These are phyloP conservation scores for Backusella liffmaniae DNA, from an alignment of 192 early-diverging fungal species.

Conservation along the genomic window DNA sequence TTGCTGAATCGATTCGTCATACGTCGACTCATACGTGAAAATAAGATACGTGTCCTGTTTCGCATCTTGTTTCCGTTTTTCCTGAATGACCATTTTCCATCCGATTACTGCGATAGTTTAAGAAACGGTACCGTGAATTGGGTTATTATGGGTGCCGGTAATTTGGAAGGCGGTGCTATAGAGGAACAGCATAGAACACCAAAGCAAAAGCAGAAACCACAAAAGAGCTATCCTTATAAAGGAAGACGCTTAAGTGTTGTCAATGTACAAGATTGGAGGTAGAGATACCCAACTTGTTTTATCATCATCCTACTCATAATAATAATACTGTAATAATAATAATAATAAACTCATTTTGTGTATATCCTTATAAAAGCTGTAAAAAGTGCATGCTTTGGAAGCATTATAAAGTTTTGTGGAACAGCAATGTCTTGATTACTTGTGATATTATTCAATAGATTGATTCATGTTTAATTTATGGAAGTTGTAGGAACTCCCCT, in stretches of 20 bases:
- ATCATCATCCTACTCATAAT: neutral
- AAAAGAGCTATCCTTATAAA: neutral
- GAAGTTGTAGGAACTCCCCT: neutral
- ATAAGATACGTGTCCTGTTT: slow-evolving; percentile 42
- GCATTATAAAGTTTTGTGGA: neutral
- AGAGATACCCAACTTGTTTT: neutral
- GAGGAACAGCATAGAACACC: neutral
- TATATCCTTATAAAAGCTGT: neutral
- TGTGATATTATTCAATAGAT: neutral
- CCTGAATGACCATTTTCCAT: slow-evolving; percentile 57
- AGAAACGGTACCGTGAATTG: slow-evolving; percentile 47
- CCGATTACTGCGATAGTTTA: slow-evolving; percentile 45
- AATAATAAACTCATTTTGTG: neutral
- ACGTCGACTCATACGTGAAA: slow-evolving; percentile 42
- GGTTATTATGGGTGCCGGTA: slow-evolving; percentile 36
- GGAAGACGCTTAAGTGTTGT: neutral
- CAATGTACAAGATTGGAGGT: neutral
- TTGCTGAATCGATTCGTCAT: slow-evolving; percentile 46
- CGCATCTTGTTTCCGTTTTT: slow-evolving; percentile 50
- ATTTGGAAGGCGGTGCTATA: slow-evolving; percentile 13
- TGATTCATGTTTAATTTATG: neutral
- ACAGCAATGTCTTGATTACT: neutral
- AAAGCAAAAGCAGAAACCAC: neutral
- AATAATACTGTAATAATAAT: neutral
- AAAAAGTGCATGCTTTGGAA: no score